phyloP scores from a whole-genome alignment of 306 rosid species.

The Cicer arietinum region DNA sequence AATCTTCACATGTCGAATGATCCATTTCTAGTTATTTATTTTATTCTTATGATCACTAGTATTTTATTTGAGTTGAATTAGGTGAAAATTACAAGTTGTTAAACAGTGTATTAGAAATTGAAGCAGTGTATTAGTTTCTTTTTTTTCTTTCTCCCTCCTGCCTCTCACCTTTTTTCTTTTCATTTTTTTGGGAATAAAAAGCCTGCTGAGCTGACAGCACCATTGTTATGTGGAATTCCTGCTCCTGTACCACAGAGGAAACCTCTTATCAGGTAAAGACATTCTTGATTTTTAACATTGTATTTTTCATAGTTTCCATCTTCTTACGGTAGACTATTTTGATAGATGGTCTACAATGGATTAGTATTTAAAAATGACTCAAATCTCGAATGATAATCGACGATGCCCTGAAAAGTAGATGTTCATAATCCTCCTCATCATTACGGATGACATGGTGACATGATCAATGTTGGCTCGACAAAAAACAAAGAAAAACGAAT shows the following conservation, averaged over 20 bases:
- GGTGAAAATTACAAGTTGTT: constrained; percentile 11
- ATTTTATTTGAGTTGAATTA: constrained; percentile 3
- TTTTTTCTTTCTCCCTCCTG: background rate
- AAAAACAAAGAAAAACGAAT: too few species aligned
- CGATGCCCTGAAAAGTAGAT: too few species aligned
- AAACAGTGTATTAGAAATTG: constrained; percentile 20
- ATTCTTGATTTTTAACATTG: background rate
- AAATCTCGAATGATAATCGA: too few species aligned
- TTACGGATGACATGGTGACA: too few species aligned
- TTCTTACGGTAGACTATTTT: background rate
- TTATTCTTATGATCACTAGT: constrained; percentile 5
- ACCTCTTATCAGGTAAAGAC: constrained; percentile 75
- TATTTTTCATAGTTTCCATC: constrained; percentile 23
- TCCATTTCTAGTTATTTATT: constrained; percentile 20
- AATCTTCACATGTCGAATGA: background rate
- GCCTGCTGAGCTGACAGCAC: constrained; percentile 79
- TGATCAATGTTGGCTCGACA: too few species aligned
- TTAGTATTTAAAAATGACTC: too few species aligned
- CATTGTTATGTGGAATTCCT: constrained; percentile 53
- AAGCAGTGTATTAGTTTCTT: constrained; percentile 36
- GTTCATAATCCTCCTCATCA: too few species aligned
- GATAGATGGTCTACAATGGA: too few species aligned
- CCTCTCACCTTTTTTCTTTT: background rate
- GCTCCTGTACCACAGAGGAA: constrained; percentile 59
- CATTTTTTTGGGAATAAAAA: constrained; percentile 40